These are phyloP conservation scores for Lotmaria passim DNA, from an alignment of 208 protist genomes.

Conservation along the genomic window DNA sequence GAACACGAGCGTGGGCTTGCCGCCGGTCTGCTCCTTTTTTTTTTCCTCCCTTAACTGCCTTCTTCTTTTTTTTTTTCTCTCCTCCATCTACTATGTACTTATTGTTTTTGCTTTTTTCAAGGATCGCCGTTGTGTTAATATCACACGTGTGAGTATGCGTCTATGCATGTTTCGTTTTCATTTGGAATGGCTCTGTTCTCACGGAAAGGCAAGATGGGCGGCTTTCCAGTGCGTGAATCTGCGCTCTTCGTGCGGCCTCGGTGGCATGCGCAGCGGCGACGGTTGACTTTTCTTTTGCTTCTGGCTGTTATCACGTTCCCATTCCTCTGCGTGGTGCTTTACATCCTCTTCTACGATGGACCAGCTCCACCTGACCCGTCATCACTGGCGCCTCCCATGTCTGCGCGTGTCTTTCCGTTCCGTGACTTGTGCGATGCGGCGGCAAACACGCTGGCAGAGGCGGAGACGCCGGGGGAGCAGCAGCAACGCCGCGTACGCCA, in stretches of 20 bases:
- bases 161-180: background rate
- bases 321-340: background rate
- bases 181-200: background rate
- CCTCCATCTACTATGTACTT: background rate
- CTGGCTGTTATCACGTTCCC: background rate
- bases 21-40: background rate
- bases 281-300: background rate
- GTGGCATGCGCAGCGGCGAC: background rate
- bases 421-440: conserved; percentile 17
- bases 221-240: background rate
- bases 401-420: background rate
- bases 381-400: background rate
- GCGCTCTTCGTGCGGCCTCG: background rate
- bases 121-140: too few relatives aligned
- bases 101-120: background rate
- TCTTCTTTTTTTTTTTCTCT: background rate
- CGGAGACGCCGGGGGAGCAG: background rate
- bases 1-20: too few relatives aligned
- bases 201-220: background rate
- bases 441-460: background rate
- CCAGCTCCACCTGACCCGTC: background rate
- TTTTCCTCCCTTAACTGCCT: background rate
- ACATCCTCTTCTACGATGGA: background rate
- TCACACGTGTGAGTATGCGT: background rate
- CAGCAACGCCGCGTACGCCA: background rate